These are phyloP conservation scores for Erysimum pusillum DNA, from an alignment of 441 rosid genomes.

Conservation along the genomic window DNA sequence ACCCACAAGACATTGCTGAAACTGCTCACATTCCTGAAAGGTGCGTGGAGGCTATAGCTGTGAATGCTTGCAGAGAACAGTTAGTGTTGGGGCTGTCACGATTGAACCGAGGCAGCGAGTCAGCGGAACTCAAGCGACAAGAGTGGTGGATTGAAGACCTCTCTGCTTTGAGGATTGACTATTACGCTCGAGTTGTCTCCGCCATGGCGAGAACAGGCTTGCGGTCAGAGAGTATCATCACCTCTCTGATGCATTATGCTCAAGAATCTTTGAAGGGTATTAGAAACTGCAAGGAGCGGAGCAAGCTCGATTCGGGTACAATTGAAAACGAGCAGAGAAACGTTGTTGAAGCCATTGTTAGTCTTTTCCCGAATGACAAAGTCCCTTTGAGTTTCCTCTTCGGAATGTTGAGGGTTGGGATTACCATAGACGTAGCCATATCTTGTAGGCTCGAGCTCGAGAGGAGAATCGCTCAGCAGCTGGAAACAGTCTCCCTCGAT, in stretches of 20 bases:
- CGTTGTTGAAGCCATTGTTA: constrained; percentile 71
- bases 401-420: constrained; percentile 80
- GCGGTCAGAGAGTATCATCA: constrained; percentile 56
- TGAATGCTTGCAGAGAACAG: constrained; percentile 37
- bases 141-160: constrained; percentile 93
- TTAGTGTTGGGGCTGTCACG: constrained; percentile 31
- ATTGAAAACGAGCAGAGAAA: constrained; percentile 55
- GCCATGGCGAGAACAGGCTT: constrained; percentile 75
- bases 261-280: constrained; percentile 74
- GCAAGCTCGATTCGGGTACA: constrained; percentile 43
- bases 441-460: constrained; percentile 73
- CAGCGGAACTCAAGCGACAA: constrained; percentile 59
- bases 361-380: constrained; percentile 69
- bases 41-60: constrained; percentile 59
- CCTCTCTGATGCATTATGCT: constrained; percentile 64
- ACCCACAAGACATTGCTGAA: constrained; percentile 62
- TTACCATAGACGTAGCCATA: constrained; percentile 58
- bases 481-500: constrained; percentile 74
- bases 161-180: constrained; percentile 62
- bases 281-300: constrained; percentile 48
- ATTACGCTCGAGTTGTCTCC: constrained; percentile 56
- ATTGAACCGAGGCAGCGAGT: constrained; percentile 53
- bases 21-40: constrained; percentile 66
- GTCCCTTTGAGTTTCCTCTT: constrained; percentile 78
- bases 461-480: constrained; percentile 60